Evolutionary conservation across 2,329 filamentous ascomycete species (phyloP).

Genomic region (Pseudocercospora crystallina): DNA sequence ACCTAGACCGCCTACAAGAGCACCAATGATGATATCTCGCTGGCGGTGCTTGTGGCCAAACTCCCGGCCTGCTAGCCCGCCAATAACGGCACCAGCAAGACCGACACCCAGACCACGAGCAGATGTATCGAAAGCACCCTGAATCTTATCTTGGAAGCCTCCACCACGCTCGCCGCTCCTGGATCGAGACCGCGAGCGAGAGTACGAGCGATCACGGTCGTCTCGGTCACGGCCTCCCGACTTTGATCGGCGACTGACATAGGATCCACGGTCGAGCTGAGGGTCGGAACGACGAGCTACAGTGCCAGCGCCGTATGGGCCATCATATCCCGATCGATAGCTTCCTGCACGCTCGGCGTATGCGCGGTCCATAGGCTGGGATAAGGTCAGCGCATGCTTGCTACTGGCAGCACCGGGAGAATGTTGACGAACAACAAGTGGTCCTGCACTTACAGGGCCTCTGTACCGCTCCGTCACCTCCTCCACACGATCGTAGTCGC

Average conservation of each 20-base stretch:
- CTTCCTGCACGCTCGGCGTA: constrained; percentile 24
- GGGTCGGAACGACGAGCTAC: constrained; percentile 30
- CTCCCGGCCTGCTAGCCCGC: constrained; percentile 34
- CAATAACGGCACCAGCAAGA: constrained; percentile 36
- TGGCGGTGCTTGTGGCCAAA: constrained; percentile 33
- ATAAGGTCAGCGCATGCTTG: constrained; percentile 19
- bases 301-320: constrained; percentile 26
- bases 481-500: constrained; percentile 32
- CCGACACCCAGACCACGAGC: constrained; percentile 33
- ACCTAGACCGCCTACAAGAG: constrained; percentile 35
- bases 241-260: constrained; percentile 18
- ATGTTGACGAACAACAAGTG: constrained; percentile 28
- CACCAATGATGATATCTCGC: constrained; percentile 36
- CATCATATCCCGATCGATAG: constrained; percentile 21
- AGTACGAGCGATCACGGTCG: constrained; percentile 23
- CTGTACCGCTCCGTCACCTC: constrained; percentile 34
- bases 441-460: constrained; percentile 34
- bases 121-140: constrained; percentile 36
- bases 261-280: constrained; percentile 22
- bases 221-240: constrained; percentile 22
- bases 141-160: constrained; percentile 30
- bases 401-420: constrained; percentile 1
- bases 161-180: constrained; percentile 9
- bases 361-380: constrained; percentile 27
- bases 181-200: constrained; percentile 24